A percentile compares a stretch with the other conserved stretches of the same genome.
Conservation (phyloP, 2,329 filamentous ascomycete genomes). For the Aspergillus sclerotialis region DNA sequence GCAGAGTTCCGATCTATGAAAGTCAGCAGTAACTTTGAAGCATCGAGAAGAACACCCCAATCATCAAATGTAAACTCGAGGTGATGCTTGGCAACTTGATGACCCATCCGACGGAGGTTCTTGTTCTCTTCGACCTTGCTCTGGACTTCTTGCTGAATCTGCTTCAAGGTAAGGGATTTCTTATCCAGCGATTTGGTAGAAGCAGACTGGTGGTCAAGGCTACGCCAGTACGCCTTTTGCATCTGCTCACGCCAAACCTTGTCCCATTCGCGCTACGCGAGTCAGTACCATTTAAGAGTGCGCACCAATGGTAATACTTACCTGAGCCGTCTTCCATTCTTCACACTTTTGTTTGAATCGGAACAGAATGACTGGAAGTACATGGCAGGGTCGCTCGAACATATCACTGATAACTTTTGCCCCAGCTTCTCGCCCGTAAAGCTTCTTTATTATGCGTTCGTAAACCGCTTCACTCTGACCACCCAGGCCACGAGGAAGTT, state of each 20-base stretch:
- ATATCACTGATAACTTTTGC: slow-evolving; percentile 80
- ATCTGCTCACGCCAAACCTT: slow-evolving; percentile 98
- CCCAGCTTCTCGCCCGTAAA: slow-evolving; percentile 81
- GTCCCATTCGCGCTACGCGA: slow-evolving; percentile 78
- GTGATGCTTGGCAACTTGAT: slow-evolving; percentile 62
- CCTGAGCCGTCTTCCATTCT: slow-evolving; percentile 90
- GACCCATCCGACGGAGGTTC: slow-evolving; percentile 57
- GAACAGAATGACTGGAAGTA: slow-evolving; percentile 81
- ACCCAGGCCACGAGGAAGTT: slow-evolving; percentile 74
- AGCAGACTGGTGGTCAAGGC: slow-evolving; percentile 92
- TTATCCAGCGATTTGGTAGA: slow-evolving; percentile 85
- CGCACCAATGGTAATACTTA: slow-evolving; percentile 17
- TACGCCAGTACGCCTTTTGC: slow-evolving; percentile 89
- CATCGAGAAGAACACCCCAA: slow-evolving; percentile 55
- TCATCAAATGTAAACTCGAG: slow-evolving; percentile 69
- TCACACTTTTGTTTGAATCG: slow-evolving; percentile 93
- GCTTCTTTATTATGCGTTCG: slow-evolving; percentile 93
- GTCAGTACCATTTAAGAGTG: slow-evolving; percentile 2
- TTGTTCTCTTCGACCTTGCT: slow-evolving; percentile 88
- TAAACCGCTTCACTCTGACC: slow-evolving; percentile 96
- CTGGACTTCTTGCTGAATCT: slow-evolving; percentile 82
- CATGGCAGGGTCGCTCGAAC: slow-evolving; percentile 73
- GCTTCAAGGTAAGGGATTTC: slow-evolving; percentile 82
- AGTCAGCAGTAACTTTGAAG: slow-evolving; percentile 41
- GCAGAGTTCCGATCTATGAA: slow-evolving; percentile 42